Evolutionary conservation across 106 monocot genomes (phyloP).

Genomic region (Platanthera guangdongensis): DNA sequence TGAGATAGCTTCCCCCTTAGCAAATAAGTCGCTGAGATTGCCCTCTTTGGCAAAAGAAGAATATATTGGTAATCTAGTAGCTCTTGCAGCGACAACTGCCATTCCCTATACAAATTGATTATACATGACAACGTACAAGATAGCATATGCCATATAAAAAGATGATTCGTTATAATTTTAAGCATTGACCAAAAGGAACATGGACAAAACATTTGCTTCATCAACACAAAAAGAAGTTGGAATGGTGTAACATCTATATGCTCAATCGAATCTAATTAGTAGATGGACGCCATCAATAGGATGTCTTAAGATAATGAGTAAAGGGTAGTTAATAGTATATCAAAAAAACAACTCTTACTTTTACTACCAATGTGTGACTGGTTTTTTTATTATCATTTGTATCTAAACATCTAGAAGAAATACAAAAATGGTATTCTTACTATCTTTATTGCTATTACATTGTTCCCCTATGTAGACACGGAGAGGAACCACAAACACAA

Average conservation of each 20-base stretch:
- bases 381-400: no score
- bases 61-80: conserved; percentile 93
- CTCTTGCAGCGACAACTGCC: conserved; percentile 96
- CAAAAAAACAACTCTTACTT: no score
- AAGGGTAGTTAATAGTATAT: no score
- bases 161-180: not conserved
- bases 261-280: no score
- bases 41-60: conserved; percentile 97
- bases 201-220: not conserved
- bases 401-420: no score
- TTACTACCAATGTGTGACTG: no score
- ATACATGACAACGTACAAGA: not conserved
- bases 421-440: no score
- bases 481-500: no score
- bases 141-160: not conserved
- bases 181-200: not conserved
- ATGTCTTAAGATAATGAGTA: no score
- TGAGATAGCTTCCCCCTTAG: conserved; percentile 98
- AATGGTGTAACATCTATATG: not conserved
- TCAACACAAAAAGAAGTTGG: not conserved
- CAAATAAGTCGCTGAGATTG: conserved; percentile 92
- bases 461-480: no score
- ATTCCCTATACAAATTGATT: conserved; percentile 52
- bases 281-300: no score
- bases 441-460: no score